A percentile compares a stretch with the other conserved stretches of the same genome.
Conservation (phyloP, 352 stramenopile species). For the Pythium sp. region DNA sequence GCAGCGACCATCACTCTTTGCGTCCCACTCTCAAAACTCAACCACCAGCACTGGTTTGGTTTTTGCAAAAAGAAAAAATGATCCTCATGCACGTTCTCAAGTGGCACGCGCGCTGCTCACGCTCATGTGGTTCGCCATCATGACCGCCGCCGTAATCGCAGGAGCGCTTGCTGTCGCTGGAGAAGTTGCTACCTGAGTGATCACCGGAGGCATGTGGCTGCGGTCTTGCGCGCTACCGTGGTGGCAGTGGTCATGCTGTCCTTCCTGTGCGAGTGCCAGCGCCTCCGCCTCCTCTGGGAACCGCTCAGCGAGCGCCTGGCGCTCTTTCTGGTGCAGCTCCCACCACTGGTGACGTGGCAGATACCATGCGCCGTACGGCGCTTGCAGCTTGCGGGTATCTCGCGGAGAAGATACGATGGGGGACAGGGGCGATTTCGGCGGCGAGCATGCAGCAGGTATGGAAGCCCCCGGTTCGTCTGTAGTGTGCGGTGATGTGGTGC, state of each 20-base stretch:
- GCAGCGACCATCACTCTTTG: too few species aligned
- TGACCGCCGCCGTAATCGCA: too few species aligned
- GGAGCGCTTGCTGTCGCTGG: too few species aligned
- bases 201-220: conserved; percentile 33
- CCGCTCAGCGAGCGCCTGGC: conserved; percentile 27
- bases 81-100: too few species aligned
- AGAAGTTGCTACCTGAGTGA: neutral
- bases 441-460: neutral
- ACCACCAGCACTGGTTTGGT: too few species aligned
- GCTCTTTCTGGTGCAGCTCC: conserved; percentile 35
- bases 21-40: too few species aligned
- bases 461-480: neutral
- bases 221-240: conserved; percentile 14
- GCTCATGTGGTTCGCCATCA: too few species aligned
- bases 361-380: conserved; percentile 59
- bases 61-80: too few species aligned
- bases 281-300: conserved; percentile 14
- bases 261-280: neutral
- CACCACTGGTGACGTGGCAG: conserved; percentile 54
- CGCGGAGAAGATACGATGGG: conserved; percentile 4
- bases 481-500: neutral
- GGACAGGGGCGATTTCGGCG: neutral
- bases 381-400: conserved; percentile 17
- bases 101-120: too few species aligned
- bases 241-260: conserved; percentile 24